Base-by-base conservation (phyloP, 1,284 basidiomycete genomes). In the Microbotryum violaceum region DNA sequence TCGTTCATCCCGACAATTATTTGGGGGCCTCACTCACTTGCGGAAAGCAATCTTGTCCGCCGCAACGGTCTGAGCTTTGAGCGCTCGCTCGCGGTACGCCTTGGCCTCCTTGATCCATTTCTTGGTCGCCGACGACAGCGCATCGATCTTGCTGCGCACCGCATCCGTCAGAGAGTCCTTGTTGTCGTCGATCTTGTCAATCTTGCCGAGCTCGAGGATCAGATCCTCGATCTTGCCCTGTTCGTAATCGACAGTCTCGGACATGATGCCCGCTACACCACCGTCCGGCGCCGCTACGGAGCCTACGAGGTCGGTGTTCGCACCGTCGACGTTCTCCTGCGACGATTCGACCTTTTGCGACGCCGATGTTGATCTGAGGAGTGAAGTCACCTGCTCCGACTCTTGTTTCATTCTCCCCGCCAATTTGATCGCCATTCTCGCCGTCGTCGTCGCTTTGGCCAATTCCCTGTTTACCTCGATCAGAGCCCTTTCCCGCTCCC, bases 91-190 rank as follows among this genome's bases (percentile, higher is more conserved):
- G 52, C 91, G 82, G 67, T 94, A 94, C 70, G 89, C 86, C 74
- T 90, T 91, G 77, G 90, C 94, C 73, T 94, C 91, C 75, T 93
- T 96, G 76, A 91, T 87, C 88, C 91, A 97, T 75, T 93, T 96
- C 62, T 89, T 86, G 58, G 92, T 88, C n/a, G 88, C 84, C 7
- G 84, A 83, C 27, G 88, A 70, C 42, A 76, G 67, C 21, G 63
- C 55, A 27, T 77, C 76, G 42, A 76, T 87, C 48, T 88, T 86
- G 74, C 87, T 88, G 58, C 81, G 77, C 50, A 96, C 83, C 0
- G 84, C 84, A 55, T 93, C 91, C 37, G 88, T 76, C 74, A 94
- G 91, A 65, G 84, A 81, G 67, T 89, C 87, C 63, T 91, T 85
- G 72, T 92, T 89, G 71, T 90, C 37, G 37, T 18, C 37, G 16